These are phyloP conservation scores for Brassica nigra DNA, from an alignment of 345 rosid species.

Conservation along the genomic window DNA sequence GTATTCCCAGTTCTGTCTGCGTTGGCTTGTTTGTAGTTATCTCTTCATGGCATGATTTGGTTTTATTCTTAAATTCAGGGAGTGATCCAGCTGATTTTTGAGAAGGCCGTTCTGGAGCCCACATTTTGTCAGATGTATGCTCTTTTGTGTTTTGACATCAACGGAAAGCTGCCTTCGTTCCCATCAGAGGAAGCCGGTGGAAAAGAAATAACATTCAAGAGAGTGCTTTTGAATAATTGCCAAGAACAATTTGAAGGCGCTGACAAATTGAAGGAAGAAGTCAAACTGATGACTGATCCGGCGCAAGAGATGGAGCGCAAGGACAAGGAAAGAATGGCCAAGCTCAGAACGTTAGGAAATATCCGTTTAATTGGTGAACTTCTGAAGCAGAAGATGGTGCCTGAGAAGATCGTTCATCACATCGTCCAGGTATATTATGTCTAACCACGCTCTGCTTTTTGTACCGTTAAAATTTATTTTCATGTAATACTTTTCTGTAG, in stretches of 20 bases:
- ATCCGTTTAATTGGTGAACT: slow-evolving; percentile 94
- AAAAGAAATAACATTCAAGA: slow-evolving; percentile 82
- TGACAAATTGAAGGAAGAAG: slow-evolving; percentile 74
- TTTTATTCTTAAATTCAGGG: slow-evolving; percentile 51
- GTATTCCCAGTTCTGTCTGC: slow-evolving; percentile 29
- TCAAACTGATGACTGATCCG: slow-evolving; percentile 71
- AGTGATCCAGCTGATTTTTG: slow-evolving; percentile 83
- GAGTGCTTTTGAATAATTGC: slow-evolving; percentile 82
- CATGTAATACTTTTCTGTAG: slow-evolving; percentile 8
- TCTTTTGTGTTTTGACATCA: slow-evolving; percentile 78
- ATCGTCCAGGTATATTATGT: slow-evolving; percentile 63
- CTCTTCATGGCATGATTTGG: slow-evolving; percentile 10
- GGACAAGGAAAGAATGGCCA: slow-evolving; percentile 80
- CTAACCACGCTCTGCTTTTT: background rate
- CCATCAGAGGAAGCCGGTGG: slow-evolving; percentile 88
- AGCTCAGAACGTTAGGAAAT: slow-evolving; percentile 88
- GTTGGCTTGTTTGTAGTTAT: background rate
- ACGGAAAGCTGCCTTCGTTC: slow-evolving; percentile 74
- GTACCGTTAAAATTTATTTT: background rate
- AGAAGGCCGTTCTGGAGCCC: slow-evolving; percentile 92
- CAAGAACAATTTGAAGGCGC: slow-evolving; percentile 97
- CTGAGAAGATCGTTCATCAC: slow-evolving; percentile 92
- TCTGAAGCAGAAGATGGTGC: slow-evolving; percentile 91
- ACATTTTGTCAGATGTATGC: slow-evolving; percentile 96
- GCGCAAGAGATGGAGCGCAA: slow-evolving; percentile 78